A percentile compares a stretch with the other conserved stretches of the same genome.
Evolutionary conservation across 495 filamentous ascomycete species (phyloP).

Genomic region (Collariella sp.): DNA sequence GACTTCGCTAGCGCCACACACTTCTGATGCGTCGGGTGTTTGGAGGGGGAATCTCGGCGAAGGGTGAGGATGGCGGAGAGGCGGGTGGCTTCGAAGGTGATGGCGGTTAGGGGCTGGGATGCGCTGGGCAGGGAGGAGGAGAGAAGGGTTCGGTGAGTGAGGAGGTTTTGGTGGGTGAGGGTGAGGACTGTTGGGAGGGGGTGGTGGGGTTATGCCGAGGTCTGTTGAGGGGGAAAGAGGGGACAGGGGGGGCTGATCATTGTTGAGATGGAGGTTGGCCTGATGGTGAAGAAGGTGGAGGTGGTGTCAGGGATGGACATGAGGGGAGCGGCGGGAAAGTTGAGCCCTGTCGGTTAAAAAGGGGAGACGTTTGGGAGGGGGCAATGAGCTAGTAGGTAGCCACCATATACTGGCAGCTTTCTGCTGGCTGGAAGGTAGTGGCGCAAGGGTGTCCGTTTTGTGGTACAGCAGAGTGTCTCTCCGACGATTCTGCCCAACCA

Average conservation of each 20-base stretch:
- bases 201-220: background rate
- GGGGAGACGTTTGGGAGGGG: background rate
- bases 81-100: background rate
- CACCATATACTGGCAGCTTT: background rate
- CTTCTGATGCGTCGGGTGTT: constrained; percentile 2
- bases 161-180: background rate
- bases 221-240: background rate
- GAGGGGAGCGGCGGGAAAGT: background rate
- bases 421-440: background rate
- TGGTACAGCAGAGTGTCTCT: background rate
- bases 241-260: background rate
- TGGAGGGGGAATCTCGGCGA: constrained; percentile 2
- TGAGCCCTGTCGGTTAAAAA: background rate
- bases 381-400: background rate
- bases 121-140: background rate
- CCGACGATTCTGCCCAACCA: background rate
- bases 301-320: background rate
- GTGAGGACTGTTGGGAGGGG: background rate
- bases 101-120: background rate
- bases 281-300: no score
- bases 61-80: background rate
- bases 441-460: background rate
- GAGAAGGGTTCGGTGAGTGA: background rate
- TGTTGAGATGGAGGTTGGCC: background rate
- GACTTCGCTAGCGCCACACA: constrained; percentile 2